Percentiles rank a stretch among this genome's conserved stretches.
Evolutionary conservation across 139 green algal genomes (phyloP).

Genomic region (Desmodesmus armatus): DNA sequence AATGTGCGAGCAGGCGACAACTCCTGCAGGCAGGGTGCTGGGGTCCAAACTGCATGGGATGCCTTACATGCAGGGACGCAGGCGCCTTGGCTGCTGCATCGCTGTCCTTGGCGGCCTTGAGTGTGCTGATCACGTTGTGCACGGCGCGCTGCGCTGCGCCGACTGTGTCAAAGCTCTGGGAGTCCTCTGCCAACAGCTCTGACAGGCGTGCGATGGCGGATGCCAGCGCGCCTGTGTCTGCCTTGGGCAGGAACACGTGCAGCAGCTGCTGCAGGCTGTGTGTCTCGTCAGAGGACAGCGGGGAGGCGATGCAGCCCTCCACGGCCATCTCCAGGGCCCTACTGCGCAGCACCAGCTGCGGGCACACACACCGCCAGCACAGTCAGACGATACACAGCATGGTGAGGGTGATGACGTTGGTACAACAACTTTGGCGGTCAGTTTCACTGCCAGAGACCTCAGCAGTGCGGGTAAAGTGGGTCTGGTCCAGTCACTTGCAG

Average conservation of each 20-base stretch:
- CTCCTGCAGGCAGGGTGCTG: background rate
- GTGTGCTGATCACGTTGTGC: slow-evolving; percentile 41
- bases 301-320: slow-evolving; percentile 48
- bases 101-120: slow-evolving; percentile 39
- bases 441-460: background rate
- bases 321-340: slow-evolving; percentile 62
- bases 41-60: background rate
- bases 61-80: background rate
- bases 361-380: no score
- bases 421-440: no score
- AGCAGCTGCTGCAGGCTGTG: slow-evolving; percentile 43
- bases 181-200: slow-evolving; percentile 34
- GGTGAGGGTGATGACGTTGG: background rate
- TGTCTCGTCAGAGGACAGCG: slow-evolving; percentile 12
- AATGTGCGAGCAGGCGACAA: no score
- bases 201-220: slow-evolving; percentile 13
- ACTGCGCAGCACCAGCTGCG: slow-evolving; percentile 59
- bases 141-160: slow-evolving; percentile 18
- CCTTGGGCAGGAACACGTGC: slow-evolving; percentile 13
- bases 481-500: background rate
- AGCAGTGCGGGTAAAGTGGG: background rate
- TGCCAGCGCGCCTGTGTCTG: slow-evolving; percentile 13
- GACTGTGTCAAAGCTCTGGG: slow-evolving; percentile 35
- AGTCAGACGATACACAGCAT: background rate
- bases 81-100: background rate